Base-by-base conservation (phyloP, 225 moss, liverwort and hornwort genomes). In the Pleurozium schreberi region DNA sequence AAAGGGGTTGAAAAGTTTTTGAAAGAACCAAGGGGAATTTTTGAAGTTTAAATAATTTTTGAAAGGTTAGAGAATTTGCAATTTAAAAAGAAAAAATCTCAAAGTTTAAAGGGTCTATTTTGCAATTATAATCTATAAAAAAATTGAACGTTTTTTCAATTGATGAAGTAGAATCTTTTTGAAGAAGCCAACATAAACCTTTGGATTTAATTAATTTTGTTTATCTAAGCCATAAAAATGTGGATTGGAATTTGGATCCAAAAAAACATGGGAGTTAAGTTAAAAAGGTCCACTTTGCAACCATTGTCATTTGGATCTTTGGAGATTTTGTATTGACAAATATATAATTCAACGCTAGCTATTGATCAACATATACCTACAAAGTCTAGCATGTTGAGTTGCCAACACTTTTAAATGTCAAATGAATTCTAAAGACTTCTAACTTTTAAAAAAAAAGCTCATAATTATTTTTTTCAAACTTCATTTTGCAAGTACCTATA, bases 301-400 rank as follows among this genome's bases (percentile, higher is more conserved):
- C 65, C 5, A 5, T 42, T 26, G 14, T 2, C 8, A 7, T 0
- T n/a, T 1, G 0, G 5, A 43, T 43, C 14, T 26, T 42, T 3
- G 1, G 8, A 1, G 42, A 4, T 25, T 42, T 14, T 25, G 14
- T 42, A 42, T 14, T 40, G 42, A 67, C 4, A 40, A 69, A 69
- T 69, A 8, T 69, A 36, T 16, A 66, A 4, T 40, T 14, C 11
- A 66, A 66, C 0, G 0, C 8, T 19, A 11, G 23, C 40, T 40
- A 68, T 68, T 68, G 23, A 40, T 69, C 12, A 40, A 69, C 1
- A 23, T n/a, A 23, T 13, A 23, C 65, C 12, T 69, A 11, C 3
- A 40, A 23, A 40, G 5, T 42, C 5, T 42, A 42, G 42, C 26
- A 26, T 26, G 14, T 3, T 42, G 6, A 42, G 8, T 26, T 70